phyloP scores from a whole-genome alignment of 495 filamentous ascomycete genomes.

The Penicillium daleae region DNA sequence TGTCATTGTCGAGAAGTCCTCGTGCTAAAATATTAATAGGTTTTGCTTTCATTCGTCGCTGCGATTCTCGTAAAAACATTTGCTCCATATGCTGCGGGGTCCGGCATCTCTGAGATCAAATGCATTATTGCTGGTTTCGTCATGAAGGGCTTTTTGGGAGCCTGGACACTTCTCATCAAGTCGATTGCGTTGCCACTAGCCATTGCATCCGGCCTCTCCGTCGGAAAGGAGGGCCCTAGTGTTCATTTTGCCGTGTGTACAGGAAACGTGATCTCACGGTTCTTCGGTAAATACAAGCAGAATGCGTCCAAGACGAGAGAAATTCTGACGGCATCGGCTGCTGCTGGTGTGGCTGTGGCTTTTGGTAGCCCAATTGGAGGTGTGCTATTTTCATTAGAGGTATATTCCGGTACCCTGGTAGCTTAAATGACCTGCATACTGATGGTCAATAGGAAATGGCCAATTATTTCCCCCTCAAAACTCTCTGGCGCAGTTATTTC shows the following conservation, averaged over 20 bases:
- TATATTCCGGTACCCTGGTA: constrained; percentile 27
- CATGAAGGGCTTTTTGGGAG: constrained; percentile 97
- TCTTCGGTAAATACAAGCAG: constrained; percentile 90
- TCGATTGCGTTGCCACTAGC: constrained; percentile 88
- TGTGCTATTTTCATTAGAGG: constrained; percentile 92
- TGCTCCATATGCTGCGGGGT: constrained; percentile 95
- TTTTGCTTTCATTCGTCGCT: constrained; percentile 78
- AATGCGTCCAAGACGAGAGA: constrained; percentile 96
- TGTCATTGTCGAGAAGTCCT: background rate
- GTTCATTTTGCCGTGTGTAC: constrained; percentile 98
- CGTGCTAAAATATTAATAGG: constrained; percentile 48
- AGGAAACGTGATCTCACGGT: constrained; percentile 91
- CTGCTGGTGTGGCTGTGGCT: constrained; percentile 93
- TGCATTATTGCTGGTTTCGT: constrained; percentile 99
- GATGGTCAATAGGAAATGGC: constrained; percentile 75
- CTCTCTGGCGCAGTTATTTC: constrained; percentile 97
- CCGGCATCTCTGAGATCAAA: constrained; percentile 98
- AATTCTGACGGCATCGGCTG: constrained; percentile 91
- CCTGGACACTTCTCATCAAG: constrained; percentile 92
- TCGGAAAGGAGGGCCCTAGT: constrained; percentile 96
- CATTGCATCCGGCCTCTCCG: constrained; percentile 92
- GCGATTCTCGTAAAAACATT: constrained; percentile 89
- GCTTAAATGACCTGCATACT: constrained; percentile 12
- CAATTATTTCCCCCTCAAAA: constrained; percentile 96
- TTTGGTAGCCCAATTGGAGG: constrained; percentile 98